These are phyloP conservation scores for Daldinia decipiens DNA, from an alignment of 495 filamentous ascomycete genomes.

Conservation along the genomic window DNA sequence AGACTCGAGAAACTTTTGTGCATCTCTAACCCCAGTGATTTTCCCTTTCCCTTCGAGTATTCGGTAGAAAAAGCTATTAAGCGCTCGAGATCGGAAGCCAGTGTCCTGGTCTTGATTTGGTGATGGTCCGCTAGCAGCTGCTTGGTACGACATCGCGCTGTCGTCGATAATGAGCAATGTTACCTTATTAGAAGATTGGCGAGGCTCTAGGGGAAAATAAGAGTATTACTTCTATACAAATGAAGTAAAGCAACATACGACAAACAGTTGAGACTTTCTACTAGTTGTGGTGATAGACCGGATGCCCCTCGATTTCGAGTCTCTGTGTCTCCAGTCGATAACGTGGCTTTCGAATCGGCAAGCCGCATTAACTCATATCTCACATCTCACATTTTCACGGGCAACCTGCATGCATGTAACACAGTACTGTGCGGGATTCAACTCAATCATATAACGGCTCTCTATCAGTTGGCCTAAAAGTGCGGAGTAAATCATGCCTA, in stretches of 20 bases:
- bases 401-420: slow-evolving; percentile 21
- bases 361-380: slow-evolving; percentile 17
- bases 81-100: slow-evolving; percentile 25
- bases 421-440: background rate
- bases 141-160: slow-evolving; percentile 23
- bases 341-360: background rate
- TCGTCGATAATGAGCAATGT: background rate
- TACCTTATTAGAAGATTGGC: background rate
- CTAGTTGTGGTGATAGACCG: background rate
- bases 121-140: background rate
- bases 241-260: background rate
- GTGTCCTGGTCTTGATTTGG: slow-evolving; percentile 12
- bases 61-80: slow-evolving; percentile 45
- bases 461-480: background rate
- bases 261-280: background rate
- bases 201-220: background rate
- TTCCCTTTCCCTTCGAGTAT: slow-evolving; percentile 44
- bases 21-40: slow-evolving; percentile 49
- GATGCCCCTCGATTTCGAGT: background rate
- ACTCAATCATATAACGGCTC: background rate
- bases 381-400: background rate
- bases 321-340: slow-evolving; percentile 2
- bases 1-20: slow-evolving; percentile 70
- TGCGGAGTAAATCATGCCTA: slow-evolving; percentile 3
- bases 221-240: background rate